Percentiles rank a stretch among this genome's conserved stretches.
Evolutionary conservation across 2,329 filamentous ascomycete genomes (phyloP).

Genomic region (Penicillium italicum): DNA sequence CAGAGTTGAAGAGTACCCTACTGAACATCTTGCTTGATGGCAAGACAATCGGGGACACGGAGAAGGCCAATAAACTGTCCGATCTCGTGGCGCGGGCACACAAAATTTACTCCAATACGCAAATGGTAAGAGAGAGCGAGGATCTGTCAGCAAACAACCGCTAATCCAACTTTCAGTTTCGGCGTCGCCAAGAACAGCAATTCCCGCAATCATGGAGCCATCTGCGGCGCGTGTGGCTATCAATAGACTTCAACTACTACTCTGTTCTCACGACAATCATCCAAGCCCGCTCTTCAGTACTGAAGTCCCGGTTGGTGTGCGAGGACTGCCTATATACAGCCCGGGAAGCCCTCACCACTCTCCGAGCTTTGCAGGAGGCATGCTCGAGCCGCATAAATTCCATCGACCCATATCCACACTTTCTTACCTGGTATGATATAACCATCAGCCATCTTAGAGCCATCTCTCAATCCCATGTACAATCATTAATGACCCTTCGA

Average conservation of each 20-base stretch:
- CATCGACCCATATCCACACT: constrained; percentile 21
- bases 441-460: too few relatives aligned
- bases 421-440: constrained; percentile 19
- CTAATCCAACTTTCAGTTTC: constrained; percentile 10
- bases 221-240: constrained; percentile 19
- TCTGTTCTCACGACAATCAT: constrained; percentile 23
- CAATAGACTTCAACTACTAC: constrained; percentile 26
- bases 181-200: constrained; percentile 15
- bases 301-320: constrained; percentile 24
- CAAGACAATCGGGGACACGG: constrained; percentile 13
- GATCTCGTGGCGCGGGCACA: constrained; percentile 19
- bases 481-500: background rate
- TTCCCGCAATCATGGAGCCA: constrained; percentile 13
- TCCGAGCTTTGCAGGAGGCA: constrained; percentile 18
- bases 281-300: constrained; percentile 20
- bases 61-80: constrained; percentile 20
- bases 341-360: constrained; percentile 18
- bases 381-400: constrained; percentile 13
- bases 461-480: background rate
- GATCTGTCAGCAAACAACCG: background rate
- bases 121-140: constrained; percentile 11
- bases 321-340: constrained; percentile 24
- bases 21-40: constrained; percentile 17
- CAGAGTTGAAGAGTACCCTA: constrained; percentile 15
- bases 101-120: constrained; percentile 16